Percentiles rank a stretch among this genome's conserved stretches.
Evolutionary conservation across 352 stramenopile genomes (phyloP).

Genomic region (Pythium inflatum): DNA sequence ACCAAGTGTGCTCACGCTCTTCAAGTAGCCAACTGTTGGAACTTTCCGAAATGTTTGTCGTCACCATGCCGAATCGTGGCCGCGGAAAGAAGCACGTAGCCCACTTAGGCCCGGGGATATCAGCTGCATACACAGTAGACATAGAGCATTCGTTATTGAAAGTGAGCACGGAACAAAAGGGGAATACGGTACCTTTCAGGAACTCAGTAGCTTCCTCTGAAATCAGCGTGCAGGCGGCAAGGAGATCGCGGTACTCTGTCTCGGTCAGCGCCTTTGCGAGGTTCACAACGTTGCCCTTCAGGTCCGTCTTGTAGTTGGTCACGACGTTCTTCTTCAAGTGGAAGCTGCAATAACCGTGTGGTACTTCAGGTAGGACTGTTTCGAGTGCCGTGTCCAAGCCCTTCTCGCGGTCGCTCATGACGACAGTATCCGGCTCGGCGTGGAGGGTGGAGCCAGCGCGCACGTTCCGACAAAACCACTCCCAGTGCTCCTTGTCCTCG

Average conservation of each 20-base stretch:
- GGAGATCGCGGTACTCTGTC: neutral
- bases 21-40: conserved; percentile 24
- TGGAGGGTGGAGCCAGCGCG: neutral
- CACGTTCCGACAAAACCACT: conserved; percentile 20
- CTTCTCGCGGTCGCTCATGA: conserved; percentile 25
- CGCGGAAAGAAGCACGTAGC: conserved; percentile 4
- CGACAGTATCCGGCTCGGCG: neutral
- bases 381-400: conserved; percentile 9
- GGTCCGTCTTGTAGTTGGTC: conserved; percentile 21
- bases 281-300: conserved; percentile 4
- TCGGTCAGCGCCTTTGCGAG: conserved; percentile 6
- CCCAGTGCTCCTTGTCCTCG: conserved; percentile 22
- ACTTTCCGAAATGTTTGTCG: conserved; percentile 25
- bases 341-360: conserved; percentile 22
- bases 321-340: conserved; percentile 29
- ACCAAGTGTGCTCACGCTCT: conserved; percentile 20
- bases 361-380: neutral
- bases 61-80: conserved; percentile 20
- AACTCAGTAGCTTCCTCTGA: too few relatives aligned
- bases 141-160: too few relatives aligned
- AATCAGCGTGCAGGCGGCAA: too few relatives aligned
- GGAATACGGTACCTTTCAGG: conserved; percentile 15
- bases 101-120: conserved; percentile 6
- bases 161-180: neutral
- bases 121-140: too few relatives aligned